Evolutionary conservation across 345 rosid species (phyloP), one percentile per base, ranked within the genome.

Genomic region (Odontarrhena argentea): DNA sequence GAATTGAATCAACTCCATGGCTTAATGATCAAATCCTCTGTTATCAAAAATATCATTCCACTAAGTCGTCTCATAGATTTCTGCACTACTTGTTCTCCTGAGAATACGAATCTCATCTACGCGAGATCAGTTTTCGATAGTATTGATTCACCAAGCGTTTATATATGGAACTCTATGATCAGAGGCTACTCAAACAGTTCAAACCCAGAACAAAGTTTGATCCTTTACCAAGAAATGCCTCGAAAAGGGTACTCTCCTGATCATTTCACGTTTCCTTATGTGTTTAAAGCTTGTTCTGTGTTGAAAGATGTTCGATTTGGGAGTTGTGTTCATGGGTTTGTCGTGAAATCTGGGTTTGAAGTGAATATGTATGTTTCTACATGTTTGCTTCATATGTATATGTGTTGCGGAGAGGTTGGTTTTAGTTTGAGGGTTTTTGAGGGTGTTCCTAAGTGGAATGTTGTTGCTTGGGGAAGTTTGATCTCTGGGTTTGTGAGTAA

Each of bases 151-250:
- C 78, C 79, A 14, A 74, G 74, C 48, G 70, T 70, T 9, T 74
- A 74, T 63, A 67, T 74, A 61, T 78, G 81, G 81, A 78, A 78
- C 71, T 61, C 81, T 5, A 78, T 78, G 76, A 74, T 78, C 68
- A 70, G 69, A 70, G 79, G 81, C 26, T 74, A 62, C 71, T 74
- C 74, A 25, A 70, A 62, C 18, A 66, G 58, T 37, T 24, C 42
- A 40, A 43, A 9, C 6, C 74, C 43, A 66, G 60, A 50, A 6
- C 57, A 74, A 63, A 67, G 76, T 4, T 51, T 78, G 8, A 24
- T 40, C 56, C 61, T 70, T 37, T 78, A 65, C 32, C 2, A n/a
- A 70, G 34, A 61, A 43, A 78, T 78, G 81, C 55, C 70, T 47
- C 70, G 65, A 13, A 52, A 67, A 54, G 79, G 82, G 9, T 63